Percentiles rank a stretch among this genome's conserved stretches.
Evolutionary conservation across 2,329 filamentous ascomycete species (phyloP).

Genomic region (Fusarium dlaminii): DNA sequence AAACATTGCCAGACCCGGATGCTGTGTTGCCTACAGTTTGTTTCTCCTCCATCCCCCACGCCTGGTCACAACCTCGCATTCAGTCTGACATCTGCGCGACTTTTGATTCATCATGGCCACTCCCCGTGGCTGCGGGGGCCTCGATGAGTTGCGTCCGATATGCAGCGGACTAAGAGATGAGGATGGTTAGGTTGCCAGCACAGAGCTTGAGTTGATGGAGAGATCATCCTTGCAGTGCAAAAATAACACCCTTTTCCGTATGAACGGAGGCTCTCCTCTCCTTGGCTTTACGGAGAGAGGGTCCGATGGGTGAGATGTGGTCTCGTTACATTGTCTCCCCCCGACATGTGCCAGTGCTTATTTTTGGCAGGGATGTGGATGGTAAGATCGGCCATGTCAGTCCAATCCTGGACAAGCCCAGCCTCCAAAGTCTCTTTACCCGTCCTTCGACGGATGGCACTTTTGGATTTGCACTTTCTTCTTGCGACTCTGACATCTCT

Average conservation of each 20-base stretch:
- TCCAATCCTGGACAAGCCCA: constrained; percentile 18
- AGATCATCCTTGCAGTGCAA: constrained; percentile 26
- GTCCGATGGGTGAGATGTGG: constrained; percentile 24
- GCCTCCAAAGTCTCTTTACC: constrained; percentile 15
- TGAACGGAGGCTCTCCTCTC: constrained; percentile 8
- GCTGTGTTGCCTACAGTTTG: neutral
- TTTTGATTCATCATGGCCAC: constrained; percentile 23
- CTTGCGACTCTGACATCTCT: constrained; percentile 18
- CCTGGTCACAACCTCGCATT: neutral
- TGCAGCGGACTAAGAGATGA: constrained; percentile 27
- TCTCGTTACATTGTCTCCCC: constrained; percentile 24
- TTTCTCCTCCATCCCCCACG: neutral
- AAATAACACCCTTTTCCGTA: neutral
- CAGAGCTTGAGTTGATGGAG: constrained; percentile 28
- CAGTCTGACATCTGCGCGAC: constrained; percentile 37
- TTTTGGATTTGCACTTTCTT: constrained; percentile 18
- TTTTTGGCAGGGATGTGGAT: constrained; percentile 33
- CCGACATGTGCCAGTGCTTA: constrained; percentile 29
- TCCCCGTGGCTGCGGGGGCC: constrained; percentile 20
- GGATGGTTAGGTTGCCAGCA: constrained; percentile 28
- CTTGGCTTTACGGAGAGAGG: constrained; percentile 28
- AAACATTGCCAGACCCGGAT: constrained; percentile 12
- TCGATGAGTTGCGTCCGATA: constrained; percentile 23
- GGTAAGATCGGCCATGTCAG: constrained; percentile 31
- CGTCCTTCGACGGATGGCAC: constrained; percentile 17